phyloP scores from a whole-genome alignment of 768 basidiomycete species.

The Roridomyces roridus region DNA sequence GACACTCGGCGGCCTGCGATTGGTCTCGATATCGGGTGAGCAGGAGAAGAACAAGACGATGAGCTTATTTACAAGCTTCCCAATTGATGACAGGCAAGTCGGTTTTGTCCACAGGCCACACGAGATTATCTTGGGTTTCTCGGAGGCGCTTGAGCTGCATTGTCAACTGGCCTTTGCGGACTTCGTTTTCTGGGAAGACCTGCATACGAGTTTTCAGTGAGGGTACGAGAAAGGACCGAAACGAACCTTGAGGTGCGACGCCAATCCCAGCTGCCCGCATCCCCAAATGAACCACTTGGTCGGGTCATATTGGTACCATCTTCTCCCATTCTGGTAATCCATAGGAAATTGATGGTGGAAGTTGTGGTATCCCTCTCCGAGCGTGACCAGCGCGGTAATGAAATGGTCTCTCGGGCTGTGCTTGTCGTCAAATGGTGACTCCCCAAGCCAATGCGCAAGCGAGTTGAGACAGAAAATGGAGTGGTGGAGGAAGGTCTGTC shows the following conservation, averaged over 20 bases:
- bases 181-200: constrained; percentile 63
- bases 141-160: constrained; percentile 92
- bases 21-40: too few species aligned
- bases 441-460: constrained; percentile 95
- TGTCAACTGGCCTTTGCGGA: constrained; percentile 89
- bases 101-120: constrained; percentile 79
- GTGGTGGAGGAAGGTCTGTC: constrained; percentile 2
- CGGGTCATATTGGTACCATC: constrained; percentile 92
- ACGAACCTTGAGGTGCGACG: constrained; percentile 69
- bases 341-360: constrained; percentile 98
- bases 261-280: constrained; percentile 65
- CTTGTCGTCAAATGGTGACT: constrained; percentile 93
- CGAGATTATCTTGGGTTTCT: constrained; percentile 73
- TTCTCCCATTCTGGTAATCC: constrained; percentile 97
- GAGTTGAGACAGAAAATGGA: constrained; percentile 93
- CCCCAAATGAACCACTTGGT: constrained; percentile 91
- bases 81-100: constrained; percentile 85
- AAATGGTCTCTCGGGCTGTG: constrained; percentile 91
- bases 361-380: constrained; percentile 98
- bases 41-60: background rate
- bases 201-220: constrained; percentile 18
- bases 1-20: constrained; percentile 78
- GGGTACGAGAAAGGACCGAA: background rate
- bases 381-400: constrained; percentile 86
- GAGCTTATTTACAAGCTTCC: constrained; percentile 64